phyloP scores from a whole-genome alignment of 352 stramenopile species.

The Phytopythium ostracodes region DNA sequence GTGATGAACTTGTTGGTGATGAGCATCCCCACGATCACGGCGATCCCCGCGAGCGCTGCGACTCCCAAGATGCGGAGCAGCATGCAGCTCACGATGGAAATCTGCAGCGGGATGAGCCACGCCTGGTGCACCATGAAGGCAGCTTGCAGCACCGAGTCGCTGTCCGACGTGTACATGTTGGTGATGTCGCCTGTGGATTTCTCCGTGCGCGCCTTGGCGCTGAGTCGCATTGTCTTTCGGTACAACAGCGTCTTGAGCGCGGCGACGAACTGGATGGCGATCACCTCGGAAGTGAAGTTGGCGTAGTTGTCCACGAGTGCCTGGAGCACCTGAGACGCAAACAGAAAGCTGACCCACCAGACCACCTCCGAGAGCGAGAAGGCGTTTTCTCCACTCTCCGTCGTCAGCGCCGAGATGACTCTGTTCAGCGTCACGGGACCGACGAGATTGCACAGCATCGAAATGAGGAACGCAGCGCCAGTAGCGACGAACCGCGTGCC shows the following conservation, averaged over 20 bases:
- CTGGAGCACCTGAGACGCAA: constrained; percentile 49
- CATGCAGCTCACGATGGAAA: constrained; percentile 38
- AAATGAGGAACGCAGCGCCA: constrained; percentile 36
- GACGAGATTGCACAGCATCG: constrained; percentile 48
- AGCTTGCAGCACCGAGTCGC: constrained; percentile 31
- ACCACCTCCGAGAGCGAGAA: constrained; percentile 19
- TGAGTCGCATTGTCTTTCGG: constrained; percentile 46
- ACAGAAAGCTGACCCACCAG: constrained; percentile 36
- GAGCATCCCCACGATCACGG: constrained; percentile 33
- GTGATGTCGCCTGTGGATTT: constrained; percentile 55
- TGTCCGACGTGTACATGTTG: constrained; percentile 64
- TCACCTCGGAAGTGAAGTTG: constrained; percentile 40
- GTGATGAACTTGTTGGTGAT: constrained; percentile 33
- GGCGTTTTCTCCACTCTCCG: constrained; percentile 11
- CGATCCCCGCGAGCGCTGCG: constrained; percentile 32
- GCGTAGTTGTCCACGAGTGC: constrained; percentile 46
- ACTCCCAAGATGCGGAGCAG: constrained; percentile 37
- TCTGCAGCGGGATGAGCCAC: constrained; percentile 57
- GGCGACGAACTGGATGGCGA: constrained; percentile 51
- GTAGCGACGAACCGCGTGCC: constrained; percentile 30
- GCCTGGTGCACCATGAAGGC: constrained; percentile 52
- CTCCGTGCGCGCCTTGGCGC: constrained; percentile 24
- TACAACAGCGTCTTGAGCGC: constrained; percentile 52
- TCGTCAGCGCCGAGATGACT: constrained; percentile 25
- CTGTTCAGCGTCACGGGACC: constrained; percentile 38